Evolutionary conservation across 2,329 filamentous ascomycete species (phyloP), one percentile per base, ranked within the genome.

Genomic region (Gaeumannomyces sp.): DNA sequence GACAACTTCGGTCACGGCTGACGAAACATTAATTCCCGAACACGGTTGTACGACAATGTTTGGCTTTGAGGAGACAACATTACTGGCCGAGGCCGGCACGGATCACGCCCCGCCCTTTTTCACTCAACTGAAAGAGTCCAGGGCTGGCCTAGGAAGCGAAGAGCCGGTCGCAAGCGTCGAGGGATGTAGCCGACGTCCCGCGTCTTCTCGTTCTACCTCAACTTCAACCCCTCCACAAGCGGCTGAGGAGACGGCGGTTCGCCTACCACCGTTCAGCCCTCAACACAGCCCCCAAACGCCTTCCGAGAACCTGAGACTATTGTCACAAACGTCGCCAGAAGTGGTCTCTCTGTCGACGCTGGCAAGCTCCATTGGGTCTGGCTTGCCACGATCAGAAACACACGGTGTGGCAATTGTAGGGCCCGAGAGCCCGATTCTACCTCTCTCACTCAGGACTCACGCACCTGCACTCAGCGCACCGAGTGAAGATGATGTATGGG

Each of bases 31-130:
- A 7, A 11, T 53, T 53, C 45, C 45, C 6, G 45, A 53, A 22
- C 19, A 53, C 10, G 45, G 45, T 25, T 33, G 27, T 25, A 27
- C 45, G 29, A 62, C 61, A 8, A 25, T 4, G 2, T 62, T 62
- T 45, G 60, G 13, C 33, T 45, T 45, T 25, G 61, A 62, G 25
- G 61, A 62, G 22, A 57, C 61, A 57, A 62, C 61, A 5, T 13
- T 56, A 7, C 22, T 53, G 45, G 45, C 45, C 45, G 45, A 25
- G 45, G 19, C 45, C 19, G n/a, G 11, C 22, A 53, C 45, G 3
- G 10, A n/a, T 53, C 45, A 10, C 22, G 14, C 45, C 45, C 45
- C 45, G 19, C 14, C 45, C 22, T 25, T 53, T 10, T 53, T 53
- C 19, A 6, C 22, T 11, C 7, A n/a, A 5, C 45, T 53, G 45